Evolutionary conservation across 306 rosid species (phyloP).

Genomic region (Sechiopsis laciniata): DNA sequence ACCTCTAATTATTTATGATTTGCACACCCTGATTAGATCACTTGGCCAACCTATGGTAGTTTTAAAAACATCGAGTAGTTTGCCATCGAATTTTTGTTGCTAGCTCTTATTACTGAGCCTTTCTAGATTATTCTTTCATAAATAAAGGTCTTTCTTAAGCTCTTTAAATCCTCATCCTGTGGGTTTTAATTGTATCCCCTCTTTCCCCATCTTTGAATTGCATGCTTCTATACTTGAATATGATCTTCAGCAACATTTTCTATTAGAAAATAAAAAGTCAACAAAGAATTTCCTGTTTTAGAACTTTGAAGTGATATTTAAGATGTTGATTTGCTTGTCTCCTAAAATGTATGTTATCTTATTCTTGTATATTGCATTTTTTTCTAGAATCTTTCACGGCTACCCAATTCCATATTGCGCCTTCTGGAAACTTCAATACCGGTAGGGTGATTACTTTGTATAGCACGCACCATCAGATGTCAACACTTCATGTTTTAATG

Average conservation of each 20-base stretch:
- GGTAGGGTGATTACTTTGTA: constrained; percentile 20
- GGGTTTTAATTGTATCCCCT: neutral
- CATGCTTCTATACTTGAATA: neutral
- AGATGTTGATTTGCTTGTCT: neutral
- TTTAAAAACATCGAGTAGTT: no score
- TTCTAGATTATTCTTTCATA: neutral
- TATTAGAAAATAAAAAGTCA: neutral
- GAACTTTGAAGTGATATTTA: neutral
- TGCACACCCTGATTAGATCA: no score
- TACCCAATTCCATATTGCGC: constrained; percentile 18
- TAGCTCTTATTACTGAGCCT: neutral
- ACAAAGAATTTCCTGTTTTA: neutral
- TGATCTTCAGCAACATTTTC: neutral
- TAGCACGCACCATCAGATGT: constrained; percentile 1
- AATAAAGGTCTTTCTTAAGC: neutral
- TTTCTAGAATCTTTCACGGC: constrained; percentile 16
- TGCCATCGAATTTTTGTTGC: neutral
- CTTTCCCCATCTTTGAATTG: neutral
- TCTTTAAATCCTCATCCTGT: neutral
- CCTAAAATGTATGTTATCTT: neutral
- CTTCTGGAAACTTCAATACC: constrained; percentile 20
- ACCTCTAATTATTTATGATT: no score
- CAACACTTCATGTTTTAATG: constrained; percentile 18
- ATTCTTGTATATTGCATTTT: neutral
- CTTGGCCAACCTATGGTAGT: no score